Evolutionary conservation across 352 stramenopile species (phyloP), one percentile per base, ranked within the genome.

Genomic region (Pythium coloratum): DNA sequence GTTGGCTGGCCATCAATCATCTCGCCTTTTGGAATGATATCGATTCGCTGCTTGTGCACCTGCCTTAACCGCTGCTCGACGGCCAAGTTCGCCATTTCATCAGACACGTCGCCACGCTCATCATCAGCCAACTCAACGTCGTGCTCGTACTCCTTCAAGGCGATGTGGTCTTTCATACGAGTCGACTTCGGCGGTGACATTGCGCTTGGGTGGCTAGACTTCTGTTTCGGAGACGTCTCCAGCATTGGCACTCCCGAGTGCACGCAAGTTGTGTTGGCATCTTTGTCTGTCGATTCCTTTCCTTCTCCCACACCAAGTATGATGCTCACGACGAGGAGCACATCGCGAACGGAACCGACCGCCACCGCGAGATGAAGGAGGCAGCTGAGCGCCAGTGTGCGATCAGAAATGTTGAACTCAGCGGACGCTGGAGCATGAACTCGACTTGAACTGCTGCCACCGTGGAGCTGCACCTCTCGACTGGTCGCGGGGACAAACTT

Each of bases 311-410:
- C 69, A 3, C 82, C 80, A 20, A 92, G 59, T 46, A 94, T 64
- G 6, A 94, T 75, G 34, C 67, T 68, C 0, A 94, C 10, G 3
- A 84, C 76, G 12, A 84, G 24, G 5, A 94, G 65, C 12, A 91
- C 88, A 49, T 90, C 82, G 1, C 73, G 65, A 3, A 91, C 55
- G 0, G 82, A 89, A 10, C 73, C 80, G 0, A 71, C 78, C 0
- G 82, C 82, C 0, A 71, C 78, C 14, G 84, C 84, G 1, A 94
- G 67, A 36, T 79, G 73, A 44, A 91, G 64, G 12, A 94, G 64
- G 0, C 72, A 74, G 55, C 83, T 84, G 16, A 89, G 67, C 7
- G 84, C 84, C 32, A 76, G 73, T 0, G 82, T 90, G 8, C 76
- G 75, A 9, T 73, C 67, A 16, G 49, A 36, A 6, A 73, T 7